Conservation (phyloP, 306 rosid genomes). For the Cicer arietinum region DNA sequence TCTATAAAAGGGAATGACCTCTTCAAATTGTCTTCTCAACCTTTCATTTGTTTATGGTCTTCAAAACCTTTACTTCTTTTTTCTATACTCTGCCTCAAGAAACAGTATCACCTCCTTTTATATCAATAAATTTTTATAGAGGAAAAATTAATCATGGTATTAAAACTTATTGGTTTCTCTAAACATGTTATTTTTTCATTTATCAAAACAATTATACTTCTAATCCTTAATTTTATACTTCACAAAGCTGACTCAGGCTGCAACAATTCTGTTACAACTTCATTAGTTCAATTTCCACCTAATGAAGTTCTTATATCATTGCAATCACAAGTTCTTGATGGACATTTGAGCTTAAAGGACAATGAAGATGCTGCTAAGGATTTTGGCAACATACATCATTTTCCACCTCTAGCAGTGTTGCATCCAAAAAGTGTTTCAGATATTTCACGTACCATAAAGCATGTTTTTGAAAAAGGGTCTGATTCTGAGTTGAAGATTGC, state of each 20-base stretch:
- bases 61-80: conserved; percentile 52
- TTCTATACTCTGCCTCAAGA: conserved; percentile 46
- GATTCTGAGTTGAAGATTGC: conserved; percentile 70
- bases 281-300: conserved; percentile 44
- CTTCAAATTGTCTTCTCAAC: conserved; percentile 62
- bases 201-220: conserved; percentile 51
- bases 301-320: conserved; percentile 51
- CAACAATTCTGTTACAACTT: conserved; percentile 49
- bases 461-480: conserved; percentile 60
- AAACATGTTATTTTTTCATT: conserved; percentile 47
- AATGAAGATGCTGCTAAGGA: conserved; percentile 71
- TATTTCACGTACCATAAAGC: conserved; percentile 64
- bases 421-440: conserved; percentile 77
- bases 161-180: conserved; percentile 52
- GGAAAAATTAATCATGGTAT: conserved; percentile 53
- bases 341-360: conserved; percentile 63
- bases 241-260: conserved; percentile 59
- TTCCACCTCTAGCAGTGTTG: conserved; percentile 77
- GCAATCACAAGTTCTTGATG: conserved; percentile 67
- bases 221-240: conserved; percentile 58
- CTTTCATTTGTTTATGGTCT: conserved; percentile 32
- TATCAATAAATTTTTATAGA: conserved; percentile 27
- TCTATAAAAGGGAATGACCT: conserved; percentile 47
- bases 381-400: conserved; percentile 78
- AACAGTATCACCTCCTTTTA: conserved; percentile 27